Conservation (phyloP, 116 monocot species). For the Papilionanthe hybrid region DNA sequence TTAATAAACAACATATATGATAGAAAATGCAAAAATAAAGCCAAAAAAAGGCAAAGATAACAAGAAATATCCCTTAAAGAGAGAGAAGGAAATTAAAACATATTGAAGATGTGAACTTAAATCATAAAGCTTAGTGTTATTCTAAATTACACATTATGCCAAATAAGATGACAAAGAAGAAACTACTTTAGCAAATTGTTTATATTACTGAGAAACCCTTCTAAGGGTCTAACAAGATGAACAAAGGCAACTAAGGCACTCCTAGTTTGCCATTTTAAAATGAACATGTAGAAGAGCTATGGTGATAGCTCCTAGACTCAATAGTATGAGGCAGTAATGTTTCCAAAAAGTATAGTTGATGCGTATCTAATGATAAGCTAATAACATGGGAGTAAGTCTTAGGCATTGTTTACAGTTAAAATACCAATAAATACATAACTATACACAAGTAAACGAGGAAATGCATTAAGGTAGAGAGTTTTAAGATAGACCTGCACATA, state of each 20-base stretch:
- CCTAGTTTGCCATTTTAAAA: background rate
- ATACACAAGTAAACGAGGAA: background rate
- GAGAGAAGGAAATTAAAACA: background rate
- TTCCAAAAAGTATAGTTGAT: background rate
- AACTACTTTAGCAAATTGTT: background rate
- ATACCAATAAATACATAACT: background rate
- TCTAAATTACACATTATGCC: background rate
- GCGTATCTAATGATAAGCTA: background rate
- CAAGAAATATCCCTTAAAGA: background rate
- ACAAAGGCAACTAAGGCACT: background rate
- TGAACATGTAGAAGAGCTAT: background rate
- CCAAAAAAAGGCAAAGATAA: background rate
- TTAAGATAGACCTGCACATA: conserved; percentile 77
- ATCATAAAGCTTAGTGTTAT: background rate
- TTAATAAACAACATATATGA: background rate
- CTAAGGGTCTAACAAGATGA: background rate
- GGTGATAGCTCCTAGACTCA: background rate
- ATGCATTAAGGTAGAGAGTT: background rate
- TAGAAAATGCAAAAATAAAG: background rate
- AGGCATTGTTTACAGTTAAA: background rate
- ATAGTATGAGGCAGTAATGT: background rate
- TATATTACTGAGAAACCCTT: background rate
- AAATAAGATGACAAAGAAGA: background rate
- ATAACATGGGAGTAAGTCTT: background rate
- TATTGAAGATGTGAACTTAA: background rate